phyloP scores from a whole-genome alignment of 257 asterid species.

The Jacaranda copaia region DNA sequence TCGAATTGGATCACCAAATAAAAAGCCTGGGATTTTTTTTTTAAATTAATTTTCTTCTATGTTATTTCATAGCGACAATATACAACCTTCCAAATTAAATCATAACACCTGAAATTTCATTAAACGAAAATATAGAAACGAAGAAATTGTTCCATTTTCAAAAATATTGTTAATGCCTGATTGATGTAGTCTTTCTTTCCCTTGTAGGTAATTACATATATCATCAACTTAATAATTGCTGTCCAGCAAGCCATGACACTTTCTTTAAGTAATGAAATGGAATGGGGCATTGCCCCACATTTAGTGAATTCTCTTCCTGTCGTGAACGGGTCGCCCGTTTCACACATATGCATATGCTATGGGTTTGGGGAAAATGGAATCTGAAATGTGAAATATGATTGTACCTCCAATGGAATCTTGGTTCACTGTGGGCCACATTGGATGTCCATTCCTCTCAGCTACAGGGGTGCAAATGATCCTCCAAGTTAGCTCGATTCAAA shows the following conservation, averaged over 20 bases:
- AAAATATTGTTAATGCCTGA: not conserved
- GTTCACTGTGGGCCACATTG: conserved; percentile 29
- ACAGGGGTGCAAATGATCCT: not conserved
- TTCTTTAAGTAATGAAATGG: conserved; percentile 3
- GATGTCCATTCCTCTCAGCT: conserved; percentile 18
- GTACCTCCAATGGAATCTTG: conserved; percentile 34
- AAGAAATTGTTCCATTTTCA: not conserved
- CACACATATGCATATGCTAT: conserved; percentile 13
- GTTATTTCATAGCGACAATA: too few species aligned
- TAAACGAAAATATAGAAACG: not conserved
- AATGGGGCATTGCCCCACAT: not conserved
- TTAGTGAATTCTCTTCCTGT: not conserved
- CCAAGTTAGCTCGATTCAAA: too few species aligned
- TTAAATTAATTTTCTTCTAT: too few species aligned
- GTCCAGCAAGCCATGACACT: conserved; percentile 11
- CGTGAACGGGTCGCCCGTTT: not conserved
- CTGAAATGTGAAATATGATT: conserved; percentile 16
- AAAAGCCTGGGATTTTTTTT: too few species aligned
- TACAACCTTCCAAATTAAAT: too few species aligned
- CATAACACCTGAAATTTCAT: too few species aligned
- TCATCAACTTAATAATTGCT: conserved; percentile 13
- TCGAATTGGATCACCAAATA: too few species aligned
- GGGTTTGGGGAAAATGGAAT: conserved; percentile 26
- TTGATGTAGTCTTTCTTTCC: not conserved
- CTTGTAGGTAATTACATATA: not conserved